Conservation (phyloP, 768 basidiomycete genomes). For the Xerocomus brunneocitrinus region DNA sequence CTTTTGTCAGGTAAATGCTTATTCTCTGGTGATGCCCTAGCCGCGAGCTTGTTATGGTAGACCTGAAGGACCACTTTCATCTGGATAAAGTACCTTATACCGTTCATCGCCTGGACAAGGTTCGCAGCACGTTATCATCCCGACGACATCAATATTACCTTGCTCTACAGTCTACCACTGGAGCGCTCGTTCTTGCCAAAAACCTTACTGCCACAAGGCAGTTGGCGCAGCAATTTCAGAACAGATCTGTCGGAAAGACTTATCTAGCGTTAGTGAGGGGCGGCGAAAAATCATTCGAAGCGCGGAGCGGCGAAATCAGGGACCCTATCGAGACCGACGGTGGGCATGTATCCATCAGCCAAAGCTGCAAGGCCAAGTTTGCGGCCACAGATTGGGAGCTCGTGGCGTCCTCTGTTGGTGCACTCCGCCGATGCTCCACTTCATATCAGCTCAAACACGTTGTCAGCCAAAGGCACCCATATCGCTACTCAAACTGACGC, state of each 20-base stretch:
- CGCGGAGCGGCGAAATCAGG: conserved; percentile 40
- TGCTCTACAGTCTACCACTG: conserved; percentile 51
- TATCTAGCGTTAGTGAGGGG: conserved; percentile 65
- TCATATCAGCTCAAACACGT: conserved; percentile 25
- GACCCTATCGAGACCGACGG: conserved; percentile 36
- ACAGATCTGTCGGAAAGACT: conserved; percentile 46
- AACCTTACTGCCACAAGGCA: conserved; percentile 39
- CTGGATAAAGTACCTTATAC: conserved; percentile 39
- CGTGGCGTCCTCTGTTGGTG: conserved; percentile 52
- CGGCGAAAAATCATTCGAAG: conserved; percentile 42
- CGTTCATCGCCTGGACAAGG: conserved; percentile 69
- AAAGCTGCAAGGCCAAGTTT: conserved; percentile 32
- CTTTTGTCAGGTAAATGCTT: conserved; percentile 32
- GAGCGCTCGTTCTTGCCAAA: conserved; percentile 53
- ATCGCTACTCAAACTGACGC: conserved; percentile 51
- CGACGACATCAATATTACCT: neutral
- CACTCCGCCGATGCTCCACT: conserved; percentile 9
- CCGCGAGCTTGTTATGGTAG: conserved; percentile 12
- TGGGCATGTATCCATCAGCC: conserved; percentile 40
- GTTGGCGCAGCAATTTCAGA: conserved; percentile 53
- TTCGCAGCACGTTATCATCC: conserved; percentile 16
- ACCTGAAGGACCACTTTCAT: conserved; percentile 29
- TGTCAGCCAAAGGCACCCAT: conserved; percentile 41
- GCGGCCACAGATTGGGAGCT: conserved; percentile 50
- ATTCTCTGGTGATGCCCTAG: conserved; percentile 2